A percentile compares a stretch with the other conserved stretches of the same genome.
Evolutionary conservation across 164 flowering plant genomes (phyloP).

Genomic region (Amborella trichopoda): DNA sequence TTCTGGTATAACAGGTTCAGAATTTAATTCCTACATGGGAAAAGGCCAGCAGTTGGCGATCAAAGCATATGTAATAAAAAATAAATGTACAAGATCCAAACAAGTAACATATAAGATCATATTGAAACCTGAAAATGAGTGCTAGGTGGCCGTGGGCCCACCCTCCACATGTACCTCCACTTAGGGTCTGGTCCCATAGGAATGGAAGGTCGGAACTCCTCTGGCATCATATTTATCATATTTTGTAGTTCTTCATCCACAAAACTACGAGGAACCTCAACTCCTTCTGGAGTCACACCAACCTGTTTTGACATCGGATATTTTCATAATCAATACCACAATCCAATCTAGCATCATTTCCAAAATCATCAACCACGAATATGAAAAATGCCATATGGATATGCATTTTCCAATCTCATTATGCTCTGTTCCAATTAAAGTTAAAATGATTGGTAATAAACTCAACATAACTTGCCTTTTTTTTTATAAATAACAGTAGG

Average conservation of each 20-base stretch:
- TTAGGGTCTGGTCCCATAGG: slow-evolving; percentile 88
- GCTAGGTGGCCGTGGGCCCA: slow-evolving; percentile 79
- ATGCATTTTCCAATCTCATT: no score
- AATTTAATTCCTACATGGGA: slow-evolving; percentile 61
- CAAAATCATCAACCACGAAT: no score
- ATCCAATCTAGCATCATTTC: no score
- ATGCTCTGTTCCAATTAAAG: no score
- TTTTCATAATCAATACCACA: no score
- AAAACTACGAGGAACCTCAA: slow-evolving; percentile 89
- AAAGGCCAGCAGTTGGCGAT: not conserved
- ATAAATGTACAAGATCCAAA: no score
- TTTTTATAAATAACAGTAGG: no score
- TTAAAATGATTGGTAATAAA: no score
- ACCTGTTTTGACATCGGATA: slow-evolving; percentile 60
- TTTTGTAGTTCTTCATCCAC: slow-evolving; percentile 85
- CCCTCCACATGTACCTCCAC: slow-evolving; percentile 99
- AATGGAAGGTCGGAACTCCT: slow-evolving; percentile 49
- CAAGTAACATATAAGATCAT: no score
- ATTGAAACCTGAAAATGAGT: slow-evolving; percentile 75
- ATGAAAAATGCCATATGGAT: no score
- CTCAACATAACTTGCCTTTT: no score
- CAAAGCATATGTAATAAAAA: not conserved
- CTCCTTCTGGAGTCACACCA: slow-evolving; percentile 97
- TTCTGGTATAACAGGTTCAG: slow-evolving; percentile 93
- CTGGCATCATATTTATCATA: slow-evolving; percentile 55